Base-by-base conservation (phyloP, 306 rosid species). In the Myrica gale region DNA sequence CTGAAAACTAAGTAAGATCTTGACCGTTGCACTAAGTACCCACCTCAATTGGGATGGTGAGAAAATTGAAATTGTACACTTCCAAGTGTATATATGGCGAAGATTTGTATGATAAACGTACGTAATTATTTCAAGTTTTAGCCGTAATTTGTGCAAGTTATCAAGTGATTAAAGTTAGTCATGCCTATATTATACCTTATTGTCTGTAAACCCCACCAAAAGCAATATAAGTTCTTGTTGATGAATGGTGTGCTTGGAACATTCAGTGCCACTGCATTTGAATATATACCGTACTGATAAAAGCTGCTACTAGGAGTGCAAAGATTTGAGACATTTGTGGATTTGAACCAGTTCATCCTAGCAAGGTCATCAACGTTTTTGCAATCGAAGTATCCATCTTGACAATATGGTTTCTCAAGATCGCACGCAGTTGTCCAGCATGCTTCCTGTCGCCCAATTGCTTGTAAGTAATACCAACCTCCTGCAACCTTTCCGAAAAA, bases 351-450 rank as follows among this genome's bases (percentile, higher is more conserved):
- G 7, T 79, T 60, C 44, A 48, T 60, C 51, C 91, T 81, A 62
- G 54, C 4, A 0, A 88, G 85, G 37, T 82, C 78, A 43, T 73
- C 68, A 19, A 71, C 61, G 48, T 77, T 80, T 32, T 23, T 57
- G 62, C 92, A 86, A 5, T 86, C 86, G 50, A 86, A 81, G 74
- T 79, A 86, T 72, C 73, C 41, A 76, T 86, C 78, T 54, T 68
- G 83, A 70, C 92, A 88, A 0, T 47, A 4, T 20, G 82, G 79
- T 2, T 32, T 39, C 52, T 86, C 66, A 58, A 82, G 69, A 32
- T 23, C 46, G 45, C 95, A 90, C 32, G 74, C 92, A 51, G 79
- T 86, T 78, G 77, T 86, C 95, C 95, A 90, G 58, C 95, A 90
- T 74, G 84, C 90, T 17, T 84, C 84, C 50, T 88, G 90, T 23